Percentiles rank a stretch among this genome's conserved stretches.
Evolutionary conservation across 768 basidiomycete genomes (phyloP).

Genomic region (Leccinum incarnatum): DNA sequence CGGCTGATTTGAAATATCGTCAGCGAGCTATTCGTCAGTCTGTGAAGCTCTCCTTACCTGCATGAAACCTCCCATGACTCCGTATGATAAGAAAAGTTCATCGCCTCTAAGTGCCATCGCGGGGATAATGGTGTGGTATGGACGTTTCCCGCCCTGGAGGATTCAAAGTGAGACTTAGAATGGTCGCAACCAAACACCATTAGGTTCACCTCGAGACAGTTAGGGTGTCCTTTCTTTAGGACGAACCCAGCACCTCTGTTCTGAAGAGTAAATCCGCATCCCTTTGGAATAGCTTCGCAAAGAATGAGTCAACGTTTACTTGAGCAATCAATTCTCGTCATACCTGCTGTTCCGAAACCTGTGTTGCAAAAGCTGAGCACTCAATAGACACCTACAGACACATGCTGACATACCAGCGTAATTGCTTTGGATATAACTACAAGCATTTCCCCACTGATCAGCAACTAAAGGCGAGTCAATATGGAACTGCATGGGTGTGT

Average conservation of each 20-base stretch:
- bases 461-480: constrained; percentile 46
- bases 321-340: neutral
- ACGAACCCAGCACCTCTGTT: constrained; percentile 89
- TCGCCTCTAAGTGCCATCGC: constrained; percentile 75
- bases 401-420: constrained; percentile 57
- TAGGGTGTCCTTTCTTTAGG: constrained; percentile 79
- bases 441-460: constrained; percentile 87
- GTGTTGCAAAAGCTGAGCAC: constrained; percentile 5
- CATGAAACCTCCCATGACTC: constrained; percentile 93
- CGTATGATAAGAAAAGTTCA: constrained; percentile 85
- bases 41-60: constrained; percentile 43
- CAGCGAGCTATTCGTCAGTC: neutral
- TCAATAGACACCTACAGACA: neutral
- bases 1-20: constrained; percentile 47
- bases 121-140: constrained; percentile 94
- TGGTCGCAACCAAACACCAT: neutral
- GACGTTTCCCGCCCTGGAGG: constrained; percentile 75
- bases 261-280: constrained; percentile 95
- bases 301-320: constrained; percentile 5
- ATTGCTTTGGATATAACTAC: constrained; percentile 87
- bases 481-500: neutral
- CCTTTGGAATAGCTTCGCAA: constrained; percentile 76
- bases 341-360: constrained; percentile 91
- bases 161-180: neutral
- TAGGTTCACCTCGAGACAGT: constrained; percentile 62